Percentiles rank a stretch among this genome's conserved stretches.
These are phyloP conservation scores for Patellaria atrata DNA, from an alignment of 495 filamentous ascomycete genomes.

Conservation along the genomic window DNA sequence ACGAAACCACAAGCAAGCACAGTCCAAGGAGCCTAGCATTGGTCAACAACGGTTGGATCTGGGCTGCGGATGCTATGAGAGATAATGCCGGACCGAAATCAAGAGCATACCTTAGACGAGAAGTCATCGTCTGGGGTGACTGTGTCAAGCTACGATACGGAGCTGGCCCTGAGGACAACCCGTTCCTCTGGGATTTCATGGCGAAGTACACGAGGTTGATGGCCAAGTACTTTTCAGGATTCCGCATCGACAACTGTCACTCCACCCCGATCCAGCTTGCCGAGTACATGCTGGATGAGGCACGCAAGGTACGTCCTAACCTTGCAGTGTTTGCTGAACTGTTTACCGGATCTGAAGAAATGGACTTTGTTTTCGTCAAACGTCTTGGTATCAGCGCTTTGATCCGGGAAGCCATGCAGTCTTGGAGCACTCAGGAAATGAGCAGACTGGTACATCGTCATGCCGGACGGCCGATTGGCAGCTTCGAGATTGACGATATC, in stretches of 20 bases:
- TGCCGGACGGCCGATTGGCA: constrained; percentile 86
- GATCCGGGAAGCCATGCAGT: constrained; percentile 95
- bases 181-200: constrained; percentile 94
- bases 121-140: constrained; percentile 97
- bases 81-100: constrained; percentile 88
- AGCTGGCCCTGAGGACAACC: constrained; percentile 62
- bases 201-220: constrained; percentile 79
- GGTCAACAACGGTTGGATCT: constrained; percentile 97
- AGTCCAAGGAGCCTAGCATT: constrained; percentile 63
- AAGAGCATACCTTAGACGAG: constrained; percentile 75
- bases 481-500: constrained; percentile 68
- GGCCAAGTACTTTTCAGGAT: constrained; percentile 89
- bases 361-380: constrained; percentile 91
- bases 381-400: constrained; percentile 77
- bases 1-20: constrained; percentile 64
- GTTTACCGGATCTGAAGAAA: constrained; percentile 90
- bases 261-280: constrained; percentile 90
- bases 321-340: constrained; percentile 89
- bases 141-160: constrained; percentile 97
- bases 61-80: constrained; percentile 84
- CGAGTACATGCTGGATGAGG: constrained; percentile 86
- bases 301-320: constrained; percentile 73
- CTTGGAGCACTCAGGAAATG: constrained; percentile 86
- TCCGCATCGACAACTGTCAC: constrained; percentile 97
- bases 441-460: constrained; percentile 89